Evolutionary conservation across 2,329 filamentous ascomycete genomes (phyloP).

Genomic region (Cladosporium cucumerinum): DNA sequence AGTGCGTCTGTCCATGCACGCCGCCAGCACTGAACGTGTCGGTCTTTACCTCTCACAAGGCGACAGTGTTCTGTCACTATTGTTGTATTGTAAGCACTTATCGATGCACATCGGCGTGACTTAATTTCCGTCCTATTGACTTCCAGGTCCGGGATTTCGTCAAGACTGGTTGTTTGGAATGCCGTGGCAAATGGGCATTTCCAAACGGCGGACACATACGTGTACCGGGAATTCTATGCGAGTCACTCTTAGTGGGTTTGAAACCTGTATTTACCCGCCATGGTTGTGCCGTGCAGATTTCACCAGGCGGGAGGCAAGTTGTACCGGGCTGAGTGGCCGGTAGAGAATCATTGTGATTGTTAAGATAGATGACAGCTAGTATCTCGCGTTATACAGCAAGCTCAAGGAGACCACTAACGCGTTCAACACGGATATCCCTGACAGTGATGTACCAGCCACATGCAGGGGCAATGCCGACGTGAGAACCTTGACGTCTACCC

Average conservation of each 20-base stretch:
- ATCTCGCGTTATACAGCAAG: neutral
- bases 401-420: neutral
- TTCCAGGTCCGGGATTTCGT: neutral
- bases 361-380: neutral
- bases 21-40: neutral
- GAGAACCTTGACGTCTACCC: neutral
- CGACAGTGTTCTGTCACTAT: neutral
- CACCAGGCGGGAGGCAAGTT: neutral
- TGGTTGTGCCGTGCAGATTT: neutral
- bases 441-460: neutral
- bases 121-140: neutral
- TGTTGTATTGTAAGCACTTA: neutral
- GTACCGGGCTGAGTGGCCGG: neutral
- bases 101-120: neutral
- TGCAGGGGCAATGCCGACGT: neutral
- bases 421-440: neutral
- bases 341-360: neutral
- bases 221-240: neutral
- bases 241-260: neutral
- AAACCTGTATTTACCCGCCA: neutral
- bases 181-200: neutral
- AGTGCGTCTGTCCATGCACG: neutral
- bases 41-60: neutral
- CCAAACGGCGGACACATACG: neutral
- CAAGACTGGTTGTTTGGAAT: neutral